Evolutionary conservation across 2,329 filamentous ascomycete species (phyloP), one percentile per base, ranked within the genome.

Genomic region (Epichloe gansuensis): DNA sequence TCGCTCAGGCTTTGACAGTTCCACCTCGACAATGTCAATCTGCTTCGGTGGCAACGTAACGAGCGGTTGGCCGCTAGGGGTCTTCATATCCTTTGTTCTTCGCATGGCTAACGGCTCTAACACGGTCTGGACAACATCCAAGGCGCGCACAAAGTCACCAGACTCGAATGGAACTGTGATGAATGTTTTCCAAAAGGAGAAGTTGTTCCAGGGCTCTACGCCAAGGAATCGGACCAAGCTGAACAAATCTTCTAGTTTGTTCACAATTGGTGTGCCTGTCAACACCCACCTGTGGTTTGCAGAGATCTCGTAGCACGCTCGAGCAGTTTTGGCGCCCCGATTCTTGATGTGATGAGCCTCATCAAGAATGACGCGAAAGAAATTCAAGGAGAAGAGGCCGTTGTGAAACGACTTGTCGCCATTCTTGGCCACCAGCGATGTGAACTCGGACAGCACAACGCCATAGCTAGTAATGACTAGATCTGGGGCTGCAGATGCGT

Each of bases 151-250:
- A 63, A 95, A 96, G 56, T 98, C 87, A 58, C 93, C 93, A 0
- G 89, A 91, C 66, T 98, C 93, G 57, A 98, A 98, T 0, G 93
- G 93, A 1, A 95, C 84, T 0, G 93, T 98, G 63, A 98, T 97
- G 65, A 98, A 98, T 0, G 93, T 97, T 64, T 90, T 90, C 93
- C 93, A 98, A 70, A 95, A 98, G 0, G 90, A 95, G 66, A 98
- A 98, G 66, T 97, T 97, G 62, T 86, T 93, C 93, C 93, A 98
- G 0, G 93, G 93, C 64, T 97, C 91, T 4, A 98, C 93, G 52
- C 88, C 84, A 11, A 98, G 72, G 68, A 97, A 98, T 3, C 88
- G 82, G 12, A 97, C 88, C 39, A 98, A 71, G 62, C 88, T 95
- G 70, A 96, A 97, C 13, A 98, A 72, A 67, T 97, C 93, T 65